Evolutionary conservation across 352 stramenopile species (phyloP), one percentile per base, ranked within the genome.

Genomic region (Globisporangium rhizosaccharum): DNA sequence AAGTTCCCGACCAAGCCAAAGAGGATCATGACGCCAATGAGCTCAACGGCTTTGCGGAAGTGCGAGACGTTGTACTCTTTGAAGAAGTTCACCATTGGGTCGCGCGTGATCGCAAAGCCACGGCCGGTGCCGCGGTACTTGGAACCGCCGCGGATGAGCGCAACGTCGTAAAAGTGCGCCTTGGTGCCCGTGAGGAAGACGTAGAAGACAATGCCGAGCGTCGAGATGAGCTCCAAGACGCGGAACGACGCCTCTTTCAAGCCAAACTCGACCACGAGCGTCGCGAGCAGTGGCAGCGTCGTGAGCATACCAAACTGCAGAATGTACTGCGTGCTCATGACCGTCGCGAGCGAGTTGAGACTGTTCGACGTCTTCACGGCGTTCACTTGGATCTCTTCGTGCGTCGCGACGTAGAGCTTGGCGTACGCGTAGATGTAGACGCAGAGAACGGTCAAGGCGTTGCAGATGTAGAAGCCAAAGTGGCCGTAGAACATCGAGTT

Each of bases 401-500:
- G 83, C 0, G 84, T 87, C 12, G 75, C 77, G 23, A 90, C 71
- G 62, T 96, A 96, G 50, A 96, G 50, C 57, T 93, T 94, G 17
- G 73, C 72, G 67, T 94, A 96, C 17, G 84, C 82, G 61, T 92
- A 95, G 30, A 93, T 75, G 65, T 90, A 96, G 25, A 93, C 84
- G 57, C 82, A 92, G 25, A 95, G 61, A 11, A 94, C 83, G 1
- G 86, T 96, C n/a, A 96, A 54, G 6, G 79, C 84, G 59, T 92
- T 94, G 58, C 81, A 88, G 60, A 96, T 94, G 76, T 96, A 96
- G 62, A 96, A 96, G 11, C 86, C 86, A 28, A 92, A 91, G 63
- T 96, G 86, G 7, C 80, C 79, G 56, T 88, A 94, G 56, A 88
- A 96, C 86, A 96, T 94, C 20, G 86, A 90, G 67, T 94, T 92